Base-by-base conservation (phyloP, 2,329 filamentous ascomycete species). In the Metarhizium sp. region DNA sequence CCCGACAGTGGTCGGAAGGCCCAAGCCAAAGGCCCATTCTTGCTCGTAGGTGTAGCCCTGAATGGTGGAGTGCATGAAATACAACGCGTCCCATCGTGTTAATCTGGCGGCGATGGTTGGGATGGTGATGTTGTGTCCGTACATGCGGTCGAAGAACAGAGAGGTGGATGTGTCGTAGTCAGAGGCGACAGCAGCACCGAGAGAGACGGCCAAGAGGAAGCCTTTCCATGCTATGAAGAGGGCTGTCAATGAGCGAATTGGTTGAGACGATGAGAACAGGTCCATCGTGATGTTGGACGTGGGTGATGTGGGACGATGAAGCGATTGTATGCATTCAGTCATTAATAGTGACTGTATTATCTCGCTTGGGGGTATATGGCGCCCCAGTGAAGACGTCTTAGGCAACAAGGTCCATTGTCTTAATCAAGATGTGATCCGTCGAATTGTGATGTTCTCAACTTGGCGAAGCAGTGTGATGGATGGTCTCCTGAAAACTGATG, bases 161-260 rank as follows among this genome's bases (percentile, higher is more conserved):
- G 78, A 78, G 6, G 80, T 85, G 6, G 88, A 92, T n/a, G 88
- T 92, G 71, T 95, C 89, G 68, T 94, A 95, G 60, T 81, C 82
- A 16, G 80, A 80, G 56, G 77, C 81, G 50, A 80, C 67, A 52
- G 70, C 69, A 42, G 76, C 75, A 38, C 72, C 72, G 53, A 78
- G 65, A 32, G 84, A 83, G 54, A 92, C 68, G 49, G 78, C 62
- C n/a, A 91, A 68, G 6, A 94, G 73, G 10, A 88, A 65, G 6
- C 69, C 52, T 66, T 92, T 94, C 87, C 87, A 92, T 13, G 73
- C 66, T 4, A 74, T 54, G 64, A 88, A 91, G n/a, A 65, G 38
- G 18, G 57, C 43, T 6, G 60, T 52, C 6, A 73, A 58, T 6
- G 56, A 55, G 46, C 16, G 16, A 11, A 52, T 20, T 25, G 53